Percentiles rank a stretch among this genome's conserved stretches.
Evolutionary conservation across 768 basidiomycete species (phyloP).

Genomic region (Suillus variegatus): DNA sequence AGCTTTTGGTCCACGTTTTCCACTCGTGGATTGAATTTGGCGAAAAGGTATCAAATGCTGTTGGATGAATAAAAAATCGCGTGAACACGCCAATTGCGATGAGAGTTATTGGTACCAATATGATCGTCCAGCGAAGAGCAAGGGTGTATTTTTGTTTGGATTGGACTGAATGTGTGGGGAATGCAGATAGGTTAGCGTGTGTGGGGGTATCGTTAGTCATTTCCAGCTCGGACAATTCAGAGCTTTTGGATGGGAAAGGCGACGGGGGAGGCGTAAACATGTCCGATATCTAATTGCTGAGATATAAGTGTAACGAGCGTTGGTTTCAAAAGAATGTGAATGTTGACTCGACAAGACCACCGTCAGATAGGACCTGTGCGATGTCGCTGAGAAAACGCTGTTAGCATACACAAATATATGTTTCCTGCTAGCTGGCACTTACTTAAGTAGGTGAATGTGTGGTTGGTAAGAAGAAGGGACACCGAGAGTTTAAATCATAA

Average conservation of each 20-base stretch:
- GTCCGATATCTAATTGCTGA: constrained; percentile 1
- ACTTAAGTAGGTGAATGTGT: not conserved
- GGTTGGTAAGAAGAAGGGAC: not conserved
- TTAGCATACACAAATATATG: not conserved
- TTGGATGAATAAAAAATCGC: constrained; percentile 51
- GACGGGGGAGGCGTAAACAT: constrained; percentile 50
- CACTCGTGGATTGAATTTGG: constrained; percentile 27
- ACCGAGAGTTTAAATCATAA: not conserved
- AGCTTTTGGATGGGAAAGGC: constrained; percentile 28
- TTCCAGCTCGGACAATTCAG: not conserved
- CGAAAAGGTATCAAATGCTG: constrained; percentile 44
- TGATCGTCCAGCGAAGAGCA: constrained; percentile 45
- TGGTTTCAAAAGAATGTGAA: constrained; percentile 31
- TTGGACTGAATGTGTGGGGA: constrained; percentile 5
- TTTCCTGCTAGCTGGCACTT: not conserved
- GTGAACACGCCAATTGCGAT: constrained; percentile 54
- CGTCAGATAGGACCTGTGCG: not conserved
- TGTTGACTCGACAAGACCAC: constrained; percentile 6
- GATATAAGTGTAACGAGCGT: constrained; percentile 27
- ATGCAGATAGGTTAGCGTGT: not conserved
- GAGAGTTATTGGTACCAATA: constrained; percentile 58
- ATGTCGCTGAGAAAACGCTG: not conserved
- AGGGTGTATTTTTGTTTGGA: constrained; percentile 42
- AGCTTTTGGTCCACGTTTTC: constrained; percentile 30
- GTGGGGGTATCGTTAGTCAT: constrained; percentile 11